Evolutionary conservation across 768 basidiomycete species (phyloP).

Genomic region (Phanerochaete sordida): DNA sequence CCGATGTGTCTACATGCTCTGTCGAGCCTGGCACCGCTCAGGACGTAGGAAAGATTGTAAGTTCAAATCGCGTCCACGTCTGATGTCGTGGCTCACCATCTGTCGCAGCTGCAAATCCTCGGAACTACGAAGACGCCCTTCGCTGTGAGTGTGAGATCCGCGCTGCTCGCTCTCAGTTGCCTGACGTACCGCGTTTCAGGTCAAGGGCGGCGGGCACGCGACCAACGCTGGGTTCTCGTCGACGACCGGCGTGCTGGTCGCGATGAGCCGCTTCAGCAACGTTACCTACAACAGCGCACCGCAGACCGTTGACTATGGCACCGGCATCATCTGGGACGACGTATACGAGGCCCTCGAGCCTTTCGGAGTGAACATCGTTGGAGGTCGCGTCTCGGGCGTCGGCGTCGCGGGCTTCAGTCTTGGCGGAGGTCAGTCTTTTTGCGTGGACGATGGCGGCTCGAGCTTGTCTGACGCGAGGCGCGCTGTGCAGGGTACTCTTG

Average conservation of each 20-base stretch:
- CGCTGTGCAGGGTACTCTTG: conserved; percentile 43
- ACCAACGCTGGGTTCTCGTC: conserved; percentile 34
- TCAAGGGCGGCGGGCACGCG: conserved; percentile 34
- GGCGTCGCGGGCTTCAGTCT: conserved; percentile 33
- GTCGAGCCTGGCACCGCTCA: conserved; percentile 55
- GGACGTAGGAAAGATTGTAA: conserved; percentile 49
- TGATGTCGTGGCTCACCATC: not conserved
- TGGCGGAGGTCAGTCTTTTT: conserved; percentile 43
- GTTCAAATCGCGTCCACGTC: conserved; percentile 14
- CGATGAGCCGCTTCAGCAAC: conserved; percentile 28
- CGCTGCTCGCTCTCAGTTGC: not conserved
- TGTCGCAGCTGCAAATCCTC: conserved; percentile 43
- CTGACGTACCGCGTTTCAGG: conserved; percentile 16
- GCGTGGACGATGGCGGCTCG: too few species aligned
- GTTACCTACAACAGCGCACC: conserved; percentile 20
- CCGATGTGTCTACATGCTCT: conserved; percentile 43
- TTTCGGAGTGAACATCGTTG: conserved; percentile 50
- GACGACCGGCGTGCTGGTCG: conserved; percentile 31
- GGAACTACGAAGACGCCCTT: conserved; percentile 45
- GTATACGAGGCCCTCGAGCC: conserved; percentile 54
- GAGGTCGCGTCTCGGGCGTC: conserved; percentile 52
- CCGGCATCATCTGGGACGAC: conserved; percentile 61
- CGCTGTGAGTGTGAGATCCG: conserved; percentile 36
- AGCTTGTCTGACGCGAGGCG: too few species aligned
- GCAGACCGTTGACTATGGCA: conserved; percentile 26